phyloP scores from a whole-genome alignment of 768 basidiomycete genomes.

The Termitomyces sp. region DNA sequence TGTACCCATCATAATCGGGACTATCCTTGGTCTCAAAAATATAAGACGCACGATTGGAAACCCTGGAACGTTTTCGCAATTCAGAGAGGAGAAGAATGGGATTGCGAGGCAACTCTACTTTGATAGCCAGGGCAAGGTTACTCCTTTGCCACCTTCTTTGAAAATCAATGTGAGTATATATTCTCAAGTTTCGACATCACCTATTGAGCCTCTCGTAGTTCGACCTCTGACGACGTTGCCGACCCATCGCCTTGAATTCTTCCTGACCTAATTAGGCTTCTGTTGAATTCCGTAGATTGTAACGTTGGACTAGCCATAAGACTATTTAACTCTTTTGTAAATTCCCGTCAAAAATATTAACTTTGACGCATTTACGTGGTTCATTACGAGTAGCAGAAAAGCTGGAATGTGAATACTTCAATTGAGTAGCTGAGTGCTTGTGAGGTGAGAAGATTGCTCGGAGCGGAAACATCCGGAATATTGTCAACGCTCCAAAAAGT shows the following conservation, averaged over 20 bases:
- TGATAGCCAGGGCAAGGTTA: slow-evolving; percentile 30
- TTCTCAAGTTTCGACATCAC: no score
- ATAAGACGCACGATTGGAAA: slow-evolving; percentile 33
- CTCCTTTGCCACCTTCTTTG: slow-evolving; percentile 43
- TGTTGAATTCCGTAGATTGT: no score
- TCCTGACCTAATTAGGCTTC: neutral
- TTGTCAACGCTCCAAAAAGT: slow-evolving; percentile 12
- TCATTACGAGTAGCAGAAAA: neutral
- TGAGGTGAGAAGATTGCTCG: neutral
- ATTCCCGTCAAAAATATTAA: neutral
- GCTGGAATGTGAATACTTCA: no score
- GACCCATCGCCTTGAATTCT: neutral
- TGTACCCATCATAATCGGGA: slow-evolving; percentile 38
- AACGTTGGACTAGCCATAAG: no score
- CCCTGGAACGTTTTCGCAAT: slow-evolving; percentile 37
- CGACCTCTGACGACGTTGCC: no score
- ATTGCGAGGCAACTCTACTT: slow-evolving; percentile 30
- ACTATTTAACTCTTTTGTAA: neutral
- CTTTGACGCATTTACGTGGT: no score
- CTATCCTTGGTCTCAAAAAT: slow-evolving; percentile 41
- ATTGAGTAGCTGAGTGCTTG: no score
- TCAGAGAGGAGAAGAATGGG: slow-evolving; percentile 32
- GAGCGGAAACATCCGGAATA: slow-evolving; percentile 20
- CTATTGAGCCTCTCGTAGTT: neutral
- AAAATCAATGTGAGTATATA: slow-evolving; percentile 29